phyloP scores from a whole-genome alignment of 257 asterid genomes.

The Penstemon davidsonii region DNA sequence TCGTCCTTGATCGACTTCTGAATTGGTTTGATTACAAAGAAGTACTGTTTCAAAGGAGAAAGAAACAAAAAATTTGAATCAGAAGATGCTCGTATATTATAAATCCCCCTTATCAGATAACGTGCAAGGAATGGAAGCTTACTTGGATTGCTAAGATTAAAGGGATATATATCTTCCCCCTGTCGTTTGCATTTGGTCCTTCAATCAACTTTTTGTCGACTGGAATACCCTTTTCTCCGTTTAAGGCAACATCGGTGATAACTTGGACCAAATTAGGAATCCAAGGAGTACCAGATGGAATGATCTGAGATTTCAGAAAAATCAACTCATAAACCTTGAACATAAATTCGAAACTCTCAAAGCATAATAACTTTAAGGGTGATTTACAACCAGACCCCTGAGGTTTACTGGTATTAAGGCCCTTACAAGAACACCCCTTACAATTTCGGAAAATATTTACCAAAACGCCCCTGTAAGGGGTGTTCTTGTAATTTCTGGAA shows the following conservation, averaged over 20 bases:
- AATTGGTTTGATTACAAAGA: constrained; percentile 64
- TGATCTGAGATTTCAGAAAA: constrained; percentile 52
- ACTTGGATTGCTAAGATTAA: constrained; percentile 74
- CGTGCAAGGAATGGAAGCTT: constrained; percentile 30
- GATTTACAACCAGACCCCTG: too few species aligned
- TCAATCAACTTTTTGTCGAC: constrained; percentile 81
- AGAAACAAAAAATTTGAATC: background rate
- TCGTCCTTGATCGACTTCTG: constrained; percentile 63
- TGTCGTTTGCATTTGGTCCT: constrained; percentile 81
- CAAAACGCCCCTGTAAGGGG: too few species aligned
- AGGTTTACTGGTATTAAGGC: too few species aligned
- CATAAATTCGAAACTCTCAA: background rate
- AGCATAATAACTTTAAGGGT: background rate
- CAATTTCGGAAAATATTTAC: too few species aligned
- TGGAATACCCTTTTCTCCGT: constrained; percentile 63
- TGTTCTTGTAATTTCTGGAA: too few species aligned
- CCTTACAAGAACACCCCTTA: too few species aligned
- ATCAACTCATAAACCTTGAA: background rate
- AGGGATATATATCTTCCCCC: constrained; percentile 76
- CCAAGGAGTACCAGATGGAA: constrained; percentile 81
- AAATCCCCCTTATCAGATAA: background rate
- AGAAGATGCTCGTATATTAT: background rate
- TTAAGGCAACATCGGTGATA: constrained; percentile 61
- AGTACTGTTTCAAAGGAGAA: constrained; percentile 49
- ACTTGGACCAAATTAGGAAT: constrained; percentile 71